Base-by-base conservation (phyloP, 2,329 filamentous ascomycete genomes). In the Verticillium dahliae region DNA sequence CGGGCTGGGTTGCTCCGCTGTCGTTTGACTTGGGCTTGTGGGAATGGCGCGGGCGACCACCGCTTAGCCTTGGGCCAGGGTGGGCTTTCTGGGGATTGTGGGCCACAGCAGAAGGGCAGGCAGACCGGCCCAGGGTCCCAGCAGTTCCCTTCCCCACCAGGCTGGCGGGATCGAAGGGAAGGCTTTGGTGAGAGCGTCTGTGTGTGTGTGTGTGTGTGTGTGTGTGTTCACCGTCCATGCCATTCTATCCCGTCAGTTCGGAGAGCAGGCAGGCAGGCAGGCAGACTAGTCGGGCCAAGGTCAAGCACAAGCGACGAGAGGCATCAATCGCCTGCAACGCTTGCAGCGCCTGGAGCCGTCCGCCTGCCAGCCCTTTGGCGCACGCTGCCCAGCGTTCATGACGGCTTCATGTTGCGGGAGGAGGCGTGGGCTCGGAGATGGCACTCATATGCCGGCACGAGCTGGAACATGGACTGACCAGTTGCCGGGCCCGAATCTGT, bases 1-100 rank as follows among this genome's bases (percentile, higher is more conserved):
- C 64, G 62, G 63, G 63, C 64, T 60, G 59, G 58, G 59, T 35
- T 35, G 52, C 64, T 63, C 62, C 64, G 64, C 61, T 56, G 31
- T 41, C 59, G 33, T 22, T 41, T 31, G 14, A 14, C 55, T 61
- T 39, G 60, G 59, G 56, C 37, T 31, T 61, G 57, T 58, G 57
- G 57, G 60, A 52, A 52, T 52, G 45, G 45, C 18, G 45, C 45
- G 45, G 39, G 39, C n/a, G 14, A 18, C 15, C 45, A 52, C 45
- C 45, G 45, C 45, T 22, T 27, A 27, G 27, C 27, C 27, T 4
- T 31, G 27, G 27, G 18, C 45, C 45, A 13, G 45, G 45, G 45
- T 52, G 7, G 45, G 45, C 45, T 52, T 52, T 52, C 45, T 55
- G 62, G 59, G 37, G 54, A 39, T 38, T 60, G 22, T 50, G 39